phyloP scores from a whole-genome alignment of 805 yeast genomes.

The Nakazawaea wickerhamii region DNA sequence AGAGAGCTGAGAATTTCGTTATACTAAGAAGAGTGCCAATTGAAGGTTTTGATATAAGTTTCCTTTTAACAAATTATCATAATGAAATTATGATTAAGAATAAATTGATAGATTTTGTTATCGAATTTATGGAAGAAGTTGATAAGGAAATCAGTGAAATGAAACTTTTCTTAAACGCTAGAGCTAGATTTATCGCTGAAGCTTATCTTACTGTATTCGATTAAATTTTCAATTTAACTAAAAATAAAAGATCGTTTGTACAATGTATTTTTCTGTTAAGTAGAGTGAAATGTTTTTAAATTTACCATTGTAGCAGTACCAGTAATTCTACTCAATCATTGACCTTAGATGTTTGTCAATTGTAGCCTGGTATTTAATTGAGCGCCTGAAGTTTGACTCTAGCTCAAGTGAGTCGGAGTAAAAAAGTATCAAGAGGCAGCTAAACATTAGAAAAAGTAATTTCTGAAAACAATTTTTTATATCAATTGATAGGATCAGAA shows the following conservation, averaged over 20 bases:
- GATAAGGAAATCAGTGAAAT: constrained; percentile 98
- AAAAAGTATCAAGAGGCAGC: background rate
- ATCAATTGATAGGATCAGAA: background rate
- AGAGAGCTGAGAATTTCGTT: constrained; percentile 92
- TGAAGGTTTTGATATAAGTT: constrained; percentile 87
- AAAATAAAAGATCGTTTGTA: background rate
- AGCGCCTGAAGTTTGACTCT: too few relatives aligned
- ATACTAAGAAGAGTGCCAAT: constrained; percentile 89
- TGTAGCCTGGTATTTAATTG: too few relatives aligned
- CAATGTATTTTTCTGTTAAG: too few relatives aligned
- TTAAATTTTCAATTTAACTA: constrained; percentile 24
- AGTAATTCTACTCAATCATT: too few relatives aligned
- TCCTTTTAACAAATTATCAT: constrained; percentile 88
- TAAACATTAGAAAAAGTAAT: background rate
- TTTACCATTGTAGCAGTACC: too few relatives aligned
- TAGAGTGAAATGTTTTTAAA: too few relatives aligned
- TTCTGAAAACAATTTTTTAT: background rate
- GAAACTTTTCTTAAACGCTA: constrained; percentile 92
- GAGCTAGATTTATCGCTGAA: constrained; percentile 97
- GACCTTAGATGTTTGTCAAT: too few relatives aligned
- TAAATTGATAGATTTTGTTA: constrained; percentile 91
- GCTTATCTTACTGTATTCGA: constrained; percentile 90
- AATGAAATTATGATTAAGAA: constrained; percentile 94
- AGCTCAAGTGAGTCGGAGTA: too few relatives aligned
- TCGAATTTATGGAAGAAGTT: constrained; percentile 98